These are phyloP conservation scores for Colletotrichum tabaci DNA, from an alignment of 2,329 filamentous ascomycete genomes.

Conservation along the genomic window DNA sequence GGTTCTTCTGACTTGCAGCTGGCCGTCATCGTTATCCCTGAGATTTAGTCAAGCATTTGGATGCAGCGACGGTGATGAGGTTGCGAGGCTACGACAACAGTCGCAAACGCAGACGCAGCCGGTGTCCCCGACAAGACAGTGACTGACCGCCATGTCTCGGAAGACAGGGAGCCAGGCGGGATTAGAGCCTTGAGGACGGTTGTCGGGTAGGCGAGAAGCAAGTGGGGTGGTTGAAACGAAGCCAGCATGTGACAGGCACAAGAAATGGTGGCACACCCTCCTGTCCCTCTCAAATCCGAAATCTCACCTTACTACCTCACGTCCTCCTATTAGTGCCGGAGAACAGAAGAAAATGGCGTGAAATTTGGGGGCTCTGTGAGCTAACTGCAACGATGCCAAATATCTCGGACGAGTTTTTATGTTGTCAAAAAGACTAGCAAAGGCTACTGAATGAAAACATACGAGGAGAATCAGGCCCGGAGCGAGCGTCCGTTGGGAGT, in stretches of 20 bases:
- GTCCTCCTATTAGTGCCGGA: background rate
- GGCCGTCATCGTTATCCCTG: conserved; percentile 10
- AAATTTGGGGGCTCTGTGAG: background rate
- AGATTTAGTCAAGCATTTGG: conserved; percentile 14
- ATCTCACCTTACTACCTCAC: background rate
- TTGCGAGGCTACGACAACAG: conserved; percentile 7
- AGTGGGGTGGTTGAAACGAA: conserved; percentile 12
- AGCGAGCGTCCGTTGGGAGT: conserved; percentile 7
- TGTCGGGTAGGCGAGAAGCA: conserved; percentile 7
- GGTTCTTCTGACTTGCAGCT: background rate
- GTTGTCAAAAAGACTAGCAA: conserved; percentile 6
- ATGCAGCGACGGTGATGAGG: conserved; percentile 1
- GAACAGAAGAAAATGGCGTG: background rate
- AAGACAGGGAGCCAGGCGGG: conserved; percentile 22
- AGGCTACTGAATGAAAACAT: conserved; percentile 7
- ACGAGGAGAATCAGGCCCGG: background rate
- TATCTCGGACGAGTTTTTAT: background rate
- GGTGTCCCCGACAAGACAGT: conserved; percentile 27
- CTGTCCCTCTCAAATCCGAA: background rate
- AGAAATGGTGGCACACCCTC: background rate
- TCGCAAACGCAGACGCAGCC: conserved; percentile 24
- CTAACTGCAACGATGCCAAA: conserved; percentile 22
- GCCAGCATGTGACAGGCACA: conserved; percentile 27
- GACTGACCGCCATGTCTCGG: conserved; percentile 40
- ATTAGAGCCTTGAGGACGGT: conserved; percentile 18